A percentile compares a stretch with the other conserved stretches of the same genome.
phyloP scores from a whole-genome alignment of 208 protist genomes.

The Wallacemonas sp. region DNA sequence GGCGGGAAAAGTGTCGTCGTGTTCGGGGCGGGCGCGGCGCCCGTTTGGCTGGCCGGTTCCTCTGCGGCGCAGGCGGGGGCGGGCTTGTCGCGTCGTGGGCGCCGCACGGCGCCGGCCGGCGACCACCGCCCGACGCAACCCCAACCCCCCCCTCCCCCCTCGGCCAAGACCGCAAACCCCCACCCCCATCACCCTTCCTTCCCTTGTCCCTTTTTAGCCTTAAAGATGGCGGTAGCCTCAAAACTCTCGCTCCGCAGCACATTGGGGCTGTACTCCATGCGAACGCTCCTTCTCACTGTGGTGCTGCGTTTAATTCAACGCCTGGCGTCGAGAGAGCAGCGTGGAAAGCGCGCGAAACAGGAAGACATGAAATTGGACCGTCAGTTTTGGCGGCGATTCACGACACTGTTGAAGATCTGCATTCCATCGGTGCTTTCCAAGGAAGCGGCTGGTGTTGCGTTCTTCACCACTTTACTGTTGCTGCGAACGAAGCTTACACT shows the following conservation, averaged over 20 bases:
- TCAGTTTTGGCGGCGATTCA: constrained; percentile 54
- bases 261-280: constrained; percentile 28
- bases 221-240: constrained; percentile 19
- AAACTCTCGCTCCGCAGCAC: constrained; percentile 20
- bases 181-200: not conserved
- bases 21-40: no score
- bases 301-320: constrained; percentile 19
- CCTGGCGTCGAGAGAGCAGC: constrained; percentile 7
- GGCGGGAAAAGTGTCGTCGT: no score
- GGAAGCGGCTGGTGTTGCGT: constrained; percentile 41
- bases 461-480: constrained; percentile 47
- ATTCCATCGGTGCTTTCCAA: constrained; percentile 47
- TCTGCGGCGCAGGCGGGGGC: no score
- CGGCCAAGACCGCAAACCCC: not conserved
- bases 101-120: no score
- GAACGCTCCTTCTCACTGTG: constrained; percentile 23
- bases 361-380: constrained; percentile 29
- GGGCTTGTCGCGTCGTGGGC: no score
- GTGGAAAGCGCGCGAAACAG: constrained; percentile 4
- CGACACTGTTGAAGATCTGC: constrained; percentile 58
- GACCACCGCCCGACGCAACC: no score
- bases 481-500: constrained; percentile 63
- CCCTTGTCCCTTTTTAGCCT: not conserved
- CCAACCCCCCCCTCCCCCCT: not conserved
- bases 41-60: no score